These are phyloP conservation scores for Eutypa lata DNA, from an alignment of 2,329 filamentous ascomycete genomes.

Conservation along the genomic window DNA sequence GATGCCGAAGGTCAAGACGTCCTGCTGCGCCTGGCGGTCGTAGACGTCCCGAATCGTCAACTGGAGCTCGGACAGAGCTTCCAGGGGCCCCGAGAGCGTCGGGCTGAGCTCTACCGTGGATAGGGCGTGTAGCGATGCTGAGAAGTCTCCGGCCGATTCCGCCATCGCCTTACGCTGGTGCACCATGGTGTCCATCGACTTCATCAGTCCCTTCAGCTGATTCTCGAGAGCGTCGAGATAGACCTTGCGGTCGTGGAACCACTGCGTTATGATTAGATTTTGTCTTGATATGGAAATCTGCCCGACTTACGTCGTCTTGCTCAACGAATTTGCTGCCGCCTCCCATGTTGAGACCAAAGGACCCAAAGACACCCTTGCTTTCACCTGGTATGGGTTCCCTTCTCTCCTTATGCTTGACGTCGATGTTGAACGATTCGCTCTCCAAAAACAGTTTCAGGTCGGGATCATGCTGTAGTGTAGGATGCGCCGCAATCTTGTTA, in stretches of 20 bases:
- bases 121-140: conserved; percentile 84
- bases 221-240: conserved; percentile 93
- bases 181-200: conserved; percentile 92
- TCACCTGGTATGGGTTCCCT: conserved; percentile 82
- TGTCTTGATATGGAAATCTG: not conserved
- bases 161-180: conserved; percentile 88
- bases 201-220: conserved; percentile 84
- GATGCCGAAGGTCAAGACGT: conserved; percentile 92
- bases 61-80: conserved; percentile 89
- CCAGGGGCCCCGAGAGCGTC: conserved; percentile 80
- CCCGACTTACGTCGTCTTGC: conserved; percentile 78
- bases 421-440: conserved; percentile 91
- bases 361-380: conserved; percentile 90
- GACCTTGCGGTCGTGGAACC: conserved; percentile 95
- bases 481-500: conserved; percentile 89
- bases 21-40: conserved; percentile 93
- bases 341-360: conserved; percentile 75
- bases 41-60: conserved; percentile 93
- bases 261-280: conserved; percentile 47
- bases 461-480: conserved; percentile 85
- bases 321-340: conserved; percentile 87
- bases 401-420: conserved; percentile 96
- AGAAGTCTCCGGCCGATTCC: conserved; percentile 91
- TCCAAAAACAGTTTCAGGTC: conserved; percentile 96
- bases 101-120: conserved; percentile 91